These are phyloP conservation scores for Alternaria infectoria DNA, from an alignment of 2,329 filamentous ascomycete species.

Conservation along the genomic window DNA sequence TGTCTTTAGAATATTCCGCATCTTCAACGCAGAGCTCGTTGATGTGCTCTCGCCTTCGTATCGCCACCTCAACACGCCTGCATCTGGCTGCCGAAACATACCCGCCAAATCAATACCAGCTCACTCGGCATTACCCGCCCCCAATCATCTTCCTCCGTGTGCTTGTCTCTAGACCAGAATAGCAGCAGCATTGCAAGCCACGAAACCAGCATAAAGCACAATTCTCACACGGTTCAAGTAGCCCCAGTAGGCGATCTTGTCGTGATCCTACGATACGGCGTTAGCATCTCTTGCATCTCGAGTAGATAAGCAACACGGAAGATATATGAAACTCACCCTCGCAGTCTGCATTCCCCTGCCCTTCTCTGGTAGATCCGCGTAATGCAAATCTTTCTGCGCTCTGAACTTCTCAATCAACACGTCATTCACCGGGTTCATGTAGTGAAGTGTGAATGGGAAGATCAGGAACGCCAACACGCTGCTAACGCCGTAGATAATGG, in stretches of 20 bases:
- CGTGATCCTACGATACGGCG: neutral
- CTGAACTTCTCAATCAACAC: neutral
- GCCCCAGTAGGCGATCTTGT: conserved; percentile 3
- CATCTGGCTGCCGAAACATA: neutral
- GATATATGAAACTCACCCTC: neutral
- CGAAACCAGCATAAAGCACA: neutral
- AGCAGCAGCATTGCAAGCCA: neutral
- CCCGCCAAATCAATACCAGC: neutral
- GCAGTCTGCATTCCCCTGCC: conserved; percentile 5
- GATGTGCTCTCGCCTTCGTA: no score
- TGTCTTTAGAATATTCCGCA: neutral
- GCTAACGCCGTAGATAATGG: neutral
- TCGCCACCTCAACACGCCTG: neutral
- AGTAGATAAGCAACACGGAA: neutral
- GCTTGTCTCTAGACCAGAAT: neutral
- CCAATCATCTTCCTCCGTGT: neutral
- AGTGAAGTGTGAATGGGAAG: conserved; percentile 2
- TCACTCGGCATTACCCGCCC: neutral
- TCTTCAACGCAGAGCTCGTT: neutral
- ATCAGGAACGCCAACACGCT: neutral
- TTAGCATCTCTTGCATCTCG: neutral
- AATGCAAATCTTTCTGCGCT: neutral
- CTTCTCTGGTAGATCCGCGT: conserved; percentile 1
- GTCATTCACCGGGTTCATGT: neutral
- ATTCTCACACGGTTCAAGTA: conserved; percentile 2